Evolutionary conservation across 2,329 filamentous ascomycete genomes (phyloP), one percentile per base, ranked within the genome.

Genomic region (Botrytis pseudocinerea): DNA sequence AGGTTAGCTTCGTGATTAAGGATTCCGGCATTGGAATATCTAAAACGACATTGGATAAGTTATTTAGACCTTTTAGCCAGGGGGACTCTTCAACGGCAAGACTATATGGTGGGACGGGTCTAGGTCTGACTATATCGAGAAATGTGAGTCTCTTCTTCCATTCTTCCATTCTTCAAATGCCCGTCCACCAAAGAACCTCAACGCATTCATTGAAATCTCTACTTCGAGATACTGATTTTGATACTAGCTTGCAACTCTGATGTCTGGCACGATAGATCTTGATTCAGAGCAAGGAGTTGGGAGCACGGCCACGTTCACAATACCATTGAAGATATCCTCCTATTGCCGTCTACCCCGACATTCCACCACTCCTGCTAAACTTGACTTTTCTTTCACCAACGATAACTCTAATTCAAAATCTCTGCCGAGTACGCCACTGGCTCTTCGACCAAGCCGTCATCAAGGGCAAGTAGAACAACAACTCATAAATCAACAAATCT

Each of bases 51-150:
- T 92, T 91, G 82, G 90, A 92, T 69, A 87, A 89, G 66, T 85
- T 95, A 0, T 95, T 95, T 81, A 88, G 92, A 76, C 88, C 92
- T n/a, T 95, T 95, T 80, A 91, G 92, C 14, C 93, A 95, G 81
- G 92, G 92, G 0, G 93, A 90, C 48, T 90, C 92, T 1, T 89
- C 90, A 54, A 94, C 92, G 0, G 92, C 95, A 76, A 89, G 93
- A 28, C 89, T 93, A 74, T 95, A 95, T 76, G 93, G 93, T 25
- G 93, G 93, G 0, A 93, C 90, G 0, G 93, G 93, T 0, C 85
- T 95, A 0, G 93, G 93, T 0, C 84, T 95, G 0, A 95, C 94
- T 80, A 94, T 95, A 76, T 93, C 90, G 7, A 76, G 74, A 69
- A 78, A 78, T 72, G 77, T 77, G 48, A 72, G 75, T 57, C 5